Evolutionary conservation across 345 rosid genomes (phyloP).

Genomic region (Citrus cavaleriei): DNA sequence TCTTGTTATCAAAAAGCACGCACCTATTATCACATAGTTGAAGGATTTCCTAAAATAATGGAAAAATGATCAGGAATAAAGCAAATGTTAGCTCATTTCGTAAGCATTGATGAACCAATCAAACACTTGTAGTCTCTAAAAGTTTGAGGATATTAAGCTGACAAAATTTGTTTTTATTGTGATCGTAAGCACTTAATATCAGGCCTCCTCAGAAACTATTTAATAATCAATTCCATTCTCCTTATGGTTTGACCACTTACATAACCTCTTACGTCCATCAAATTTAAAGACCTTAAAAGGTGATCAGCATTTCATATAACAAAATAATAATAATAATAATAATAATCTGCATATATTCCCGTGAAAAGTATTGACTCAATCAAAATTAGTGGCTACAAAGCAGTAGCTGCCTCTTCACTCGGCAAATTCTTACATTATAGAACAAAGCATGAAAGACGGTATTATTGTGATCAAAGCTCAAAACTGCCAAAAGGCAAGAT

Average conservation of each 20-base stretch:
- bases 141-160: not conserved
- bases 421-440: not conserved
- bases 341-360: not conserved
- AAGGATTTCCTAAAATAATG: conserved; percentile 56
- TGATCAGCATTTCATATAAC: not conserved
- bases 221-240: not conserved
- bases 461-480: not conserved
- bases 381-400: not conserved
- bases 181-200: not conserved
- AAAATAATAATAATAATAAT: no score
- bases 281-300: no score
- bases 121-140: not conserved
- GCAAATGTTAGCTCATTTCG: not conserved
- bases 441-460: not conserved
- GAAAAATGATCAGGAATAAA: not conserved
- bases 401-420: not conserved
- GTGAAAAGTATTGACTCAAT: not conserved
- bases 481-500: not conserved
- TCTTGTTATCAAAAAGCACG: conserved; percentile 85
- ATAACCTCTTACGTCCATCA: no score
- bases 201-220: no score
- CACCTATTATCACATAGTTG: conserved; percentile 48
- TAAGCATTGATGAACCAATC: not conserved
- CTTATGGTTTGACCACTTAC: not conserved
- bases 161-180: not conserved